phyloP scores from a whole-genome alignment of 257 asterid genomes.

The Knoxia roxburghii region DNA sequence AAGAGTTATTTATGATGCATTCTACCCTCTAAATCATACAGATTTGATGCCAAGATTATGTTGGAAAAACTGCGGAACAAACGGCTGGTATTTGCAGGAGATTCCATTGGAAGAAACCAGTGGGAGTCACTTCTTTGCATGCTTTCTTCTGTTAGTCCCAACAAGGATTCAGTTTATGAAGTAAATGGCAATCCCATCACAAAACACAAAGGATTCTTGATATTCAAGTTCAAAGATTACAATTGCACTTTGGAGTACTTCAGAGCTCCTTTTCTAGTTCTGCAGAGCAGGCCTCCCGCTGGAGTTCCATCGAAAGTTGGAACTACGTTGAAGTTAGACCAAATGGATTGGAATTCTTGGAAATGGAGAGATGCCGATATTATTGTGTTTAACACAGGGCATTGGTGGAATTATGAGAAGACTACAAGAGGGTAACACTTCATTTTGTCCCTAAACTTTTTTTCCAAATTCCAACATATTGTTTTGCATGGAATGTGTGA shows the following conservation, averaged over 20 bases:
- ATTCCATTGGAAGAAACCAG: constrained; percentile 98
- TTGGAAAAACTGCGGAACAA: constrained; percentile 71
- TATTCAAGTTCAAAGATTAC: constrained; percentile 67
- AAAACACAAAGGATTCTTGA: constrained; percentile 82
- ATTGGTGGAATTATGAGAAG: constrained; percentile 96
- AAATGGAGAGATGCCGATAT: constrained; percentile 79
- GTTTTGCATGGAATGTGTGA: background rate
- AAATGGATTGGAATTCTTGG: constrained; percentile 74
- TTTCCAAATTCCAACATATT: background rate
- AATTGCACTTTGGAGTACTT: constrained; percentile 86
- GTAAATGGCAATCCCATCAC: constrained; percentile 89
- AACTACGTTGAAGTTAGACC: constrained; percentile 73
- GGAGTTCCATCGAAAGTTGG: constrained; percentile 31
- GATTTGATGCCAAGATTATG: constrained; percentile 70
- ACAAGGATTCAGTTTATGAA: constrained; percentile 60
- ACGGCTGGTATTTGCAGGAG: constrained; percentile 81
- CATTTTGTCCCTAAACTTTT: background rate
- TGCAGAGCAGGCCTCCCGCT: constrained; percentile 85
- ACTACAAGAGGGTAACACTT: constrained; percentile 76
- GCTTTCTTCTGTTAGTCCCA: constrained; percentile 60
- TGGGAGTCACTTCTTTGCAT: constrained; percentile 97
- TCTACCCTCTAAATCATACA: constrained; percentile 21
- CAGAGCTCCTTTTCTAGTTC: constrained; percentile 84
- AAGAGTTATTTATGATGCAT: background rate
- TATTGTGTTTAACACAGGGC: constrained; percentile 77